These are phyloP conservation scores for Pyracantha coccinea DNA, from an alignment of 331 rosid species.

Conservation along the genomic window DNA sequence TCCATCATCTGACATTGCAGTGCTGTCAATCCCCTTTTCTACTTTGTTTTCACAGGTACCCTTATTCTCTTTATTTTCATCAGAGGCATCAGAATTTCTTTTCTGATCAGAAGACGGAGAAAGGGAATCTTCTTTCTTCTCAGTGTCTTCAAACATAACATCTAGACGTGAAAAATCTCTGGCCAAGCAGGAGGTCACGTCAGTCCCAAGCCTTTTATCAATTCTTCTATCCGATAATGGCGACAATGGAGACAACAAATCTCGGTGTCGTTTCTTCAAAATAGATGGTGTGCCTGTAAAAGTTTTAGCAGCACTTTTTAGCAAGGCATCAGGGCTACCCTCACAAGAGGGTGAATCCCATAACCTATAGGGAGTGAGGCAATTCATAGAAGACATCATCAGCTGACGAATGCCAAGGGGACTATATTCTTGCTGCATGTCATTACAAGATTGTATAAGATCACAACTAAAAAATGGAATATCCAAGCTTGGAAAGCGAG, in stretches of 20 bases:
- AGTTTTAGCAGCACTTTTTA: slow-evolving; percentile 88
- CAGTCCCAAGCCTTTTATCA: slow-evolving; percentile 71
- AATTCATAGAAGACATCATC: slow-evolving; percentile 85
- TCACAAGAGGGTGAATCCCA: slow-evolving; percentile 86
- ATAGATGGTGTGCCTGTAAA: slow-evolving; percentile 84
- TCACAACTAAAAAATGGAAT: slow-evolving; percentile 94
- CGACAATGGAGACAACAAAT: slow-evolving; percentile 77
- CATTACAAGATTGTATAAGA: slow-evolving; percentile 69
- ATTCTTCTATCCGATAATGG: slow-evolving; percentile 78
- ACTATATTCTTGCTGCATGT: slow-evolving; percentile 95
- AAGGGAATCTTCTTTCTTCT: slow-evolving; percentile 22
- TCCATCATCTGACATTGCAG: slow-evolving; percentile 17
- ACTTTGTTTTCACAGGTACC: slow-evolving; percentile 17
- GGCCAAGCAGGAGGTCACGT: slow-evolving; percentile 47
- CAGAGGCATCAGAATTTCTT: slow-evolving; percentile 18
- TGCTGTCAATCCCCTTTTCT: slow-evolving; percentile 20
- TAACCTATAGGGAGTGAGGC: slow-evolving; percentile 79
- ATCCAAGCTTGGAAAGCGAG: slow-evolving; percentile 90
- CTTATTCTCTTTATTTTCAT: slow-evolving; percentile 50
- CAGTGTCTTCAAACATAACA: slow-evolving; percentile 59
- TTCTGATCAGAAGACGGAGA: slow-evolving; percentile 39
- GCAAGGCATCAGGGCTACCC: slow-evolving; percentile 63
- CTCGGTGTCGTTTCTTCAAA: slow-evolving; percentile 80
- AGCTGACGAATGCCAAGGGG: slow-evolving; percentile 96
- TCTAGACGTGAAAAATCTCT: slow-evolving; percentile 68